A percentile compares a stretch with the other conserved stretches of the same genome.
Evolutionary conservation across 2,329 filamentous ascomycete genomes (phyloP).

Genomic region (Stenocarpella maydis): DNA sequence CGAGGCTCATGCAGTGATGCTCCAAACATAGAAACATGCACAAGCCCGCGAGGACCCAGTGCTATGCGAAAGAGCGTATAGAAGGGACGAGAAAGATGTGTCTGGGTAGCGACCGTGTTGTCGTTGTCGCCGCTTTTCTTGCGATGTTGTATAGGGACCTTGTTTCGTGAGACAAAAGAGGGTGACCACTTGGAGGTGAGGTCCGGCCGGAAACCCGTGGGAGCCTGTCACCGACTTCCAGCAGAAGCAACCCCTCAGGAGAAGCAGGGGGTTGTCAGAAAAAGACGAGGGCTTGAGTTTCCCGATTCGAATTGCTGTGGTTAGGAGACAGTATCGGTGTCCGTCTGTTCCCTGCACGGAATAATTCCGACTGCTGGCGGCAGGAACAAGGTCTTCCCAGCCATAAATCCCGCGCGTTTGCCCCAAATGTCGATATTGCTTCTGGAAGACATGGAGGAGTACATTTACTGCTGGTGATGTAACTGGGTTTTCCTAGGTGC

Average conservation of each 20-base stretch:
- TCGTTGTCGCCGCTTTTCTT: neutral
- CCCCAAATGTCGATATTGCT: neutral
- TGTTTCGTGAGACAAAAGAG: neutral
- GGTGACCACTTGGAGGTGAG: neutral
- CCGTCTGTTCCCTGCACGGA: neutral
- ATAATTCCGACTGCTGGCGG: neutral
- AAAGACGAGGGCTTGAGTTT: neutral
- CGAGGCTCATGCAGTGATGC: neutral
- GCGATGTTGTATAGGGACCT: neutral
- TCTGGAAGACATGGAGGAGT: neutral
- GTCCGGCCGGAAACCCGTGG: neutral
- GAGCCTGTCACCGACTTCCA: neutral
- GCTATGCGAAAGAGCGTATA: neutral
- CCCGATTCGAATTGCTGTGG: neutral
- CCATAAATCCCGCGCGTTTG: conserved; percentile 16
- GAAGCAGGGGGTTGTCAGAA: neutral
- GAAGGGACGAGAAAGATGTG: neutral
- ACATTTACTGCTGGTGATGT: neutral
- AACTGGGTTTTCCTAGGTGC: neutral
- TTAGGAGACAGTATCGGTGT: neutral
- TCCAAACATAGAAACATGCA: too few relatives aligned
- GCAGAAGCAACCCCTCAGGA: neutral
- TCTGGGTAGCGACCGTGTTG: accelerated
- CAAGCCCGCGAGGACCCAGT: neutral
- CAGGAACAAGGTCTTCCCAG: neutral